Percentiles rank a stretch among this genome's conserved stretches.
Evolutionary conservation across 1,284 basidiomycete species (phyloP).

Genomic region (Boletus sp.): DNA sequence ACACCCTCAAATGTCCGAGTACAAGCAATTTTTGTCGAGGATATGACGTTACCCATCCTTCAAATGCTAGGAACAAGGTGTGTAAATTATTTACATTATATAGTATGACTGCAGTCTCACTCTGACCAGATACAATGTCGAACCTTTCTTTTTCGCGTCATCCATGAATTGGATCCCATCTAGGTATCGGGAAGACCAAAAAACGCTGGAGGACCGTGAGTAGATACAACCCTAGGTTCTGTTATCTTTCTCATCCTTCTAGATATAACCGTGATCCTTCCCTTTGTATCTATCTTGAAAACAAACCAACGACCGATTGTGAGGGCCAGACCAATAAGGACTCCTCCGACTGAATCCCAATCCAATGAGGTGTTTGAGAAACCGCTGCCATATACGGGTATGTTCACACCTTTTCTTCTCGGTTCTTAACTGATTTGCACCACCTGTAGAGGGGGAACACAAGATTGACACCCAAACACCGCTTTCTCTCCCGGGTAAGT

Average conservation of each 20-base stretch:
- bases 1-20: slow-evolving; percentile 36
- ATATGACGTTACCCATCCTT: slow-evolving; percentile 42
- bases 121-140: slow-evolving; percentile 33
- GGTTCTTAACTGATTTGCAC: neutral
- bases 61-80: slow-evolving; percentile 52
- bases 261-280: slow-evolving; percentile 48
- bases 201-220: slow-evolving; percentile 44
- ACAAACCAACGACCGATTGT: slow-evolving; percentile 12
- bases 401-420: neutral
- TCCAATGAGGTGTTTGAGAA: neutral
- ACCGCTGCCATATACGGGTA: slow-evolving; percentile 16
- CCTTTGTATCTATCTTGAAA: slow-evolving; percentile 41
- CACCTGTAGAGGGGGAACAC: slow-evolving; percentile 25
- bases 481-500: slow-evolving; percentile 33
- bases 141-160: slow-evolving; percentile 57
- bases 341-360: neutral
- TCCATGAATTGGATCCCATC: slow-evolving; percentile 53
- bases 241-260: neutral
- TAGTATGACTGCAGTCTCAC: neutral
- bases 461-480: slow-evolving; percentile 49
- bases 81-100: neutral
- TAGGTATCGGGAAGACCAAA: slow-evolving; percentile 45
- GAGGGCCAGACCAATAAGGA: slow-evolving; percentile 8
- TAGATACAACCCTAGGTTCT: neutral
- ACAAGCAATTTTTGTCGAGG: slow-evolving; percentile 47